These are phyloP conservation scores for Pyronema domesticum DNA, from an alignment of 495 filamentous ascomycete genomes.

Conservation along the genomic window DNA sequence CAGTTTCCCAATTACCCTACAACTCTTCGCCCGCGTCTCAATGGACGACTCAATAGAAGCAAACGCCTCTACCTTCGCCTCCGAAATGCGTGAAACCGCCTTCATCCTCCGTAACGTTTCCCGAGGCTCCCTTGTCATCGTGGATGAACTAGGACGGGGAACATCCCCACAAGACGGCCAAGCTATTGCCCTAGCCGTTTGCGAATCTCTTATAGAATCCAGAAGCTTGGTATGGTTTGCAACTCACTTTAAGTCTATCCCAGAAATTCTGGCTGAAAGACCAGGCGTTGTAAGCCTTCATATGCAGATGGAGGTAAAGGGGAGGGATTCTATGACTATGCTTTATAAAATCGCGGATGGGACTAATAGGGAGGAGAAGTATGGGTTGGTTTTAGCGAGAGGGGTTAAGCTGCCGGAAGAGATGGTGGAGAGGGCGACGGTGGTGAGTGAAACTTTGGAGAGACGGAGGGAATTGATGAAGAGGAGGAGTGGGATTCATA, in stretches of 20 bases:
- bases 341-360: constrained; percentile 64
- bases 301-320: constrained; percentile 47
- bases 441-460: constrained; percentile 47
- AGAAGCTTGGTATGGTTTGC: constrained; percentile 72
- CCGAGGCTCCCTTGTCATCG: constrained; percentile 55
- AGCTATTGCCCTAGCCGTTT: constrained; percentile 71
- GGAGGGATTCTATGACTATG: constrained; percentile 48
- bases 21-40: constrained; percentile 74
- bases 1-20: constrained; percentile 58
- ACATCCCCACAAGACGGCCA: constrained; percentile 81
- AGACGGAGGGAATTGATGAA: constrained; percentile 41
- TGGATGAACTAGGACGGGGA: constrained; percentile 86
- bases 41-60: constrained; percentile 77
- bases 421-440: constrained; percentile 35
- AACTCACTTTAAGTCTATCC: constrained; percentile 77
- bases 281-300: constrained; percentile 67
- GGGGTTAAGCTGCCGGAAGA: constrained; percentile 51
- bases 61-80: constrained; percentile 81
- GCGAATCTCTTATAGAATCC: constrained; percentile 67
- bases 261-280: constrained; percentile 52
- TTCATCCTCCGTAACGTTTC: constrained; percentile 58
- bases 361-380: constrained; percentile 50
- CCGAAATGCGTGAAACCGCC: constrained; percentile 91
- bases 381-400: constrained; percentile 48
- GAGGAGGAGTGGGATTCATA: constrained; percentile 36